Evolutionary conservation across 257 asterid species (phyloP), one percentile per base, ranked within the genome.

Genomic region (Penstemon eatonii): DNA sequence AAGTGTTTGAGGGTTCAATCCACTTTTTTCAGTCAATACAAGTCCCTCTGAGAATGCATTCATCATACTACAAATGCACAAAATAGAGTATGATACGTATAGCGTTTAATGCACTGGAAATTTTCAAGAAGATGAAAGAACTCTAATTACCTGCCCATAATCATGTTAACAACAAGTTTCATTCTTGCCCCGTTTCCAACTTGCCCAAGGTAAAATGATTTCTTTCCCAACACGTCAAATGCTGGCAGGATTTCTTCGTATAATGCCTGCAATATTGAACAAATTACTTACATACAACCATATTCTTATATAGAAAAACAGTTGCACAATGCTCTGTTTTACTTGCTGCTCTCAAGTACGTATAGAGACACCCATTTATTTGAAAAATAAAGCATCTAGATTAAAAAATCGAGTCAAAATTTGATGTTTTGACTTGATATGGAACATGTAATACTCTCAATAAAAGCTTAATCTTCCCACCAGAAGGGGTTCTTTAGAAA

Each of bases 81-180:
- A 56, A 12, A 70, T 25, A 25, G 33, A 25, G 33, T 25, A 2
- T 25, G 33, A 25, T 1, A 1, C 33, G 33, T 25, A 25, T 25
- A 25, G 33, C 2, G 33, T 25, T 25, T 25, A 25, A 25, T 25
- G 33, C 33, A 25, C 33, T 25, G 33, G 33, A 60, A 54, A 69
- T 59, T 67, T 6, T 18, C 40, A 43, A 53, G 56, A 41, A 53
- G 36, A 45, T 49, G 60, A 74, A 59, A 25, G 66, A 57, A 56
- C 12, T 44, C 44, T 46, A 63, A 37, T 73, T 84, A 92, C 98
- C 97, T 92, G 80, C 98, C 98, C 98, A 92, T 92, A 51, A 91
- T 79, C 98, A 92, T 92, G 86, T 92, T 92, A 56, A 92, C 98
- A 45, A 92, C 97, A 73, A 92, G 97, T 82, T 92, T 92, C 98